Percentiles rank a stretch among this genome's conserved stretches.
Conservation (phyloP, 345 rosid genomes). For the Conringia planisiliqua region DNA sequence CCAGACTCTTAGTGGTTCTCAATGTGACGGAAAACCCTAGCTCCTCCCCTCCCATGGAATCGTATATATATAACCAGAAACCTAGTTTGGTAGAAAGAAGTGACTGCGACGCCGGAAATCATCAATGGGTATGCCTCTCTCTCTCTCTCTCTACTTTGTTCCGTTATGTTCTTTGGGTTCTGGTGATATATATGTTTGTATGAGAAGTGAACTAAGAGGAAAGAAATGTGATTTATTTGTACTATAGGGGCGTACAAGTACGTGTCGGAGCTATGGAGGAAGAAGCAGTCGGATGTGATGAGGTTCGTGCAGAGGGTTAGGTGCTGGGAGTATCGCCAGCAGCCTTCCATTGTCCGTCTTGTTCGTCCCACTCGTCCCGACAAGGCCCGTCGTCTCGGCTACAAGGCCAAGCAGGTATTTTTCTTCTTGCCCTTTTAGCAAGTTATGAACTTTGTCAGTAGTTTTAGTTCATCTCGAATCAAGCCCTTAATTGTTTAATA, state of each 20-base stretch:
- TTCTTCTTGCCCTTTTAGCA: neutral
- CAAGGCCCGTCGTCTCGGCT: conserved; percentile 91
- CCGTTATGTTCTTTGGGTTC: neutral
- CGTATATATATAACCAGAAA: conserved; percentile 7
- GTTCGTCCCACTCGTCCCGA: conserved; percentile 95
- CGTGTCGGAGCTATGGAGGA: conserved; percentile 99
- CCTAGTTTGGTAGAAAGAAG: neutral
- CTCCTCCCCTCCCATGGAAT: neutral
- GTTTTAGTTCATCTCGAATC: neutral
- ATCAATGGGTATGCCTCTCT: conserved; percentile 25
- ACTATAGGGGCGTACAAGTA: conserved; percentile 85
- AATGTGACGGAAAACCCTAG: conserved; percentile 20
- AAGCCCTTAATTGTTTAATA: neutral
- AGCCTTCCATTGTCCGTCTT: conserved; percentile 91
- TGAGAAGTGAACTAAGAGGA: neutral
- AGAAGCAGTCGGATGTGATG: conserved; percentile 99
- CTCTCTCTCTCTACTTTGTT: neutral
- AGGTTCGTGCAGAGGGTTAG: conserved; percentile 96
- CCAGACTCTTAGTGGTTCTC: neutral
- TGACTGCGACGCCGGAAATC: conserved; percentile 31
- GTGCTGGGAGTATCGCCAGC: conserved; percentile 99
- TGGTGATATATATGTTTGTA: neutral
- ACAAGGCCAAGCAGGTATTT: conserved; percentile 96
- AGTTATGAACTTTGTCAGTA: neutral
- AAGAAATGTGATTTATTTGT: neutral